phyloP scores from a whole-genome alignment of 1,139 yeast genomes.

The Diutina ranongensis region DNA sequence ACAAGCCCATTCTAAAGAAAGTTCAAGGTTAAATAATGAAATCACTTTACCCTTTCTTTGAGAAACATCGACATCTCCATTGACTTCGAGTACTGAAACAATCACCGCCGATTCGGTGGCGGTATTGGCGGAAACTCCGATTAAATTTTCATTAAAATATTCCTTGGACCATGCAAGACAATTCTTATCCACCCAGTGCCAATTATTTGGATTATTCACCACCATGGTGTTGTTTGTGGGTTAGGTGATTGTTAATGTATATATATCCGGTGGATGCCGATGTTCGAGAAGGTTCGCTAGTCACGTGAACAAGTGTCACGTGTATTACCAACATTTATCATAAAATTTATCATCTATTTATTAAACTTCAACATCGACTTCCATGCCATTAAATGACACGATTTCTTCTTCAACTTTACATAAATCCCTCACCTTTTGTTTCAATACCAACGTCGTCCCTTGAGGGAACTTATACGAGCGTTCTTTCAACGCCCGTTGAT shows the following conservation, averaged over 20 bases:
- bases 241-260: too few species aligned
- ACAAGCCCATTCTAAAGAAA: constrained; percentile 54
- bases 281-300: too few species aligned
- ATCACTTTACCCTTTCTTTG: constrained; percentile 96
- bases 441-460: constrained; percentile 84
- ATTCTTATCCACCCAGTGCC: constrained; percentile 99
- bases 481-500: constrained; percentile 72
- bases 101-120: constrained; percentile 30
- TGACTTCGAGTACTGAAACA: constrained; percentile 49
- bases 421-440: constrained; percentile 48
- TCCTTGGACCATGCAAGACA: constrained; percentile 83
- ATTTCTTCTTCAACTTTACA: constrained; percentile 66
- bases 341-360: too few species aligned
- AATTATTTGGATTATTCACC: constrained; percentile 39
- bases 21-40: constrained; percentile 71
- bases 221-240: constrained; percentile 20
- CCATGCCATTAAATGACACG: constrained; percentile 48
- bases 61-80: constrained; percentile 93
- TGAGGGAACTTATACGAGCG: constrained; percentile 71
- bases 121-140: constrained; percentile 30
- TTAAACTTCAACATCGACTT: constrained; percentile 36
- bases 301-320: too few species aligned
- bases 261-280: too few species aligned
- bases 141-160: constrained; percentile 54
- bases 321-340: too few species aligned